Base-by-base conservation (phyloP, 768 basidiomycete species). In the Naganishia randhawae region DNA sequence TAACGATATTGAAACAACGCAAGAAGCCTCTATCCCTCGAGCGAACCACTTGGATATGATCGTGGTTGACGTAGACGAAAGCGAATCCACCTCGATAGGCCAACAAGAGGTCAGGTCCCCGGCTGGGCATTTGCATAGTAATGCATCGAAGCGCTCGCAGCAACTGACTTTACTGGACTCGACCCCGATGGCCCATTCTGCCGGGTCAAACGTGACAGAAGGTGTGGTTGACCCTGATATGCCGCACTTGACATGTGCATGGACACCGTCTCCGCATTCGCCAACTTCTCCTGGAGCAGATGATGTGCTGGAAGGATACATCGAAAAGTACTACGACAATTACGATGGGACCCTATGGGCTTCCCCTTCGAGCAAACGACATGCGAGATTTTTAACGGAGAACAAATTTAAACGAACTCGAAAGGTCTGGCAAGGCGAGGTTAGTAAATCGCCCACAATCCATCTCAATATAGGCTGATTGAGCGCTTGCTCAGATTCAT, bases 371-470 rank as follows among this genome's bases (percentile, higher is more conserved):
- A 48, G 45, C 45, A 48, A 22, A 39, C 57, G 41, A 29, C 54
- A 35, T 7, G 33, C 3, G 7, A 39, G 19, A 3, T 25, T 25
- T 61, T 27, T 41, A 8, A 41, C 57, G 37, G 57, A 61, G 19
- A 39, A 41, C 3, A 19, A 29, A 27, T 61, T 61, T 31, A 48
- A 68, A 22, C 45, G 72, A 8, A 19, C 45, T 39, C 75, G 71
- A 1, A 66, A 76, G 0, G 65, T 77, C 6, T 79, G 77, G 74
- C 66, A 66, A 10, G 73, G 78, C 65, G 69, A 31, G 35, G 57
- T 61, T n/a, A 39, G 57, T 61, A 39, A 37, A 27, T 25, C 57
- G 19, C 3, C 41, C 14, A 6, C 57, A 35, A 19, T 48, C 45
- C 8, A 3, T 48, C 11, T 48, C n/a, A 32, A 55, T 22, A 33